Evolutionary conservation across 2,329 filamentous ascomycete genomes (phyloP).

Genomic region (Massarina eburnea): DNA sequence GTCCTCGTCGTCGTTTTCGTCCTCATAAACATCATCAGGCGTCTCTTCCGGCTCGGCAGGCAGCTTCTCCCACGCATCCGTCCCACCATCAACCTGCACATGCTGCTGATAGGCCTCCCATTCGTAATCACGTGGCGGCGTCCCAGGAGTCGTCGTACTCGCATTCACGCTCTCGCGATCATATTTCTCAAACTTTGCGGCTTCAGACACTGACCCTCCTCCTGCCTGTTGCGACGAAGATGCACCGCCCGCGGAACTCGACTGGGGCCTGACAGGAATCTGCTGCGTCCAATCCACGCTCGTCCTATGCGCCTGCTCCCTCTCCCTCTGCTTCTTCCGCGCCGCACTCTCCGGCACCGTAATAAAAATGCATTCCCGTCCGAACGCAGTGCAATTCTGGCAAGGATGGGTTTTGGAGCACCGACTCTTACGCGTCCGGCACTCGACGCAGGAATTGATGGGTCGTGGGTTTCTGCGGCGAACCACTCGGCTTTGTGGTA

Average conservation of each 20-base stretch:
- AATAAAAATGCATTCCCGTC: conserved; percentile 43
- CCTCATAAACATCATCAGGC: conserved; percentile 42
- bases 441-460: conserved; percentile 44
- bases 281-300: conserved; percentile 41
- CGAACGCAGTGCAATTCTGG: conserved; percentile 44
- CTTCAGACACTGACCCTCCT: neutral
- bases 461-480: conserved; percentile 42
- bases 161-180: conserved; percentile 27
- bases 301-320: conserved; percentile 29
- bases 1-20: conserved; percentile 43
- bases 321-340: conserved; percentile 40
- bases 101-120: conserved; percentile 45
- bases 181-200: conserved; percentile 19
- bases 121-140: conserved; percentile 42
- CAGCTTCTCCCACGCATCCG: conserved; percentile 40
- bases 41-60: conserved; percentile 41
- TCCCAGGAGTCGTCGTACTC: conserved; percentile 39
- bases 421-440: conserved; percentile 41
- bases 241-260: conserved; percentile 18
- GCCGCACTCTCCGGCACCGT: conserved; percentile 41
- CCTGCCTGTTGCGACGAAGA: neutral
- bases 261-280: conserved; percentile 36
- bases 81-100: conserved; percentile 39
- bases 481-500: conserved; percentile 42
- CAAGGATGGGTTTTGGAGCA: conserved; percentile 44